These are phyloP conservation scores for Rhizophora mangle DNA, from an alignment of 345 rosid genomes.

Conservation along the genomic window DNA sequence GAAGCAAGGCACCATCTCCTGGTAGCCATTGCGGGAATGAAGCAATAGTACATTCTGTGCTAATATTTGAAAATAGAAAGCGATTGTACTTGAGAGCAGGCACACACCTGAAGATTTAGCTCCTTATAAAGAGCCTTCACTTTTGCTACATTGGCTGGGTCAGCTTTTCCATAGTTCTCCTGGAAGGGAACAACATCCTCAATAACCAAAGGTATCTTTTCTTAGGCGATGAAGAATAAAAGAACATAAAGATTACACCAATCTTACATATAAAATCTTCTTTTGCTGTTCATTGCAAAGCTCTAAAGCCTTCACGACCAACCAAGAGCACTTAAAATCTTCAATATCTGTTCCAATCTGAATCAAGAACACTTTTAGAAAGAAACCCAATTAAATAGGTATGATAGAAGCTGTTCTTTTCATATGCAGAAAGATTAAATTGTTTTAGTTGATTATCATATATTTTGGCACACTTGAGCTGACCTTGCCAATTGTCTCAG, in stretches of 20 bases:
- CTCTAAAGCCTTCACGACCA: conserved; percentile 39
- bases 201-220: neutral
- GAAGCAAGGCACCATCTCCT: too few species aligned
- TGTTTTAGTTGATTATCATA: neutral
- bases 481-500: conserved; percentile 45
- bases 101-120: conserved; percentile 56
- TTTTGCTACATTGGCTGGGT: conserved; percentile 34
- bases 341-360: conserved; percentile 33
- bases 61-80: neutral
- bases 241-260: neutral
- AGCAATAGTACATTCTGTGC: too few species aligned
- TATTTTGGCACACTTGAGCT: neutral
- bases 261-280: conserved; percentile 19
- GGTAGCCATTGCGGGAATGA: too few species aligned
- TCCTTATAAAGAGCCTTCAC: neutral
- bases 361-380: neutral
- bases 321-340: conserved; percentile 50
- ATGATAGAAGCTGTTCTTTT: neutral
- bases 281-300: conserved; percentile 22
- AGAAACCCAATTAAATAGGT: neutral
- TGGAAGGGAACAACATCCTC: conserved; percentile 18
- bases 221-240: neutral
- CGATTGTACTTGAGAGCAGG: neutral
- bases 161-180: conserved; percentile 80
- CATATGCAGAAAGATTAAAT: neutral